Base-by-base conservation (phyloP, 371 early-diverging fungal species). In the Syncephalastrum monosporum region DNA sequence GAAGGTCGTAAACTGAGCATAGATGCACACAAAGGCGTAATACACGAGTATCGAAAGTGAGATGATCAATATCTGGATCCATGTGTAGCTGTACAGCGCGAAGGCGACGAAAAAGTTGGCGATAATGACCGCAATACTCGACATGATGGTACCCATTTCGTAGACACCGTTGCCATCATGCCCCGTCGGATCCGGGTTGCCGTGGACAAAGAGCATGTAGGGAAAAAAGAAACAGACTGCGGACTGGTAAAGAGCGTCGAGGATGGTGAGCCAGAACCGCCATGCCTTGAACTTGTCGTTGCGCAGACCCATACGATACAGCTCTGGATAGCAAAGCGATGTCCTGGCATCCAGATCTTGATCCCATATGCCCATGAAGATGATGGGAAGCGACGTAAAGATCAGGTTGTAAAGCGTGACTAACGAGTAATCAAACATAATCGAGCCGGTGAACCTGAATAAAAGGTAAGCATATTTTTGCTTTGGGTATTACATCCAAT, bases 241-340 rank as follows among this genome's bases (percentile, higher is more conserved):
- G 0, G 96, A 94, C 73, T 98, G 97, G 68, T 87, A 97, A 48
- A 96, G 66, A 0, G 88, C 93, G 60, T 96, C 95, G 15, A 88
- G 17, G 8, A 91, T 81, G 41, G 88, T 93, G 29, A 91, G 63
- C 87, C 90, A 94, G 71, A 95, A 95, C 61, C 89, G 85, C 77
- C 84, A 79, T 51, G 81, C 75, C 33, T 87, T 93, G 77, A 91
- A 98, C 48, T 93, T 84, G 53, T 82, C 83, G 59, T 94, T 89
- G 54, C 84, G 81, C 53, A 96, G 84, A 29, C 98, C 96, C 64
- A 90, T 85, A 33, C 82, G 84, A 65, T 96, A 96, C 4, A 95
- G 82, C 62, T 92, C 86, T 6, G 97, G 96, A 57, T 92, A 87
- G 15, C 80, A 75, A 54, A 92, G 65, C 5, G 91, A 86, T 0